These are phyloP conservation scores for Dactylellina sp. DNA, from an alignment of 2,329 filamentous ascomycete genomes.

Conservation along the genomic window DNA sequence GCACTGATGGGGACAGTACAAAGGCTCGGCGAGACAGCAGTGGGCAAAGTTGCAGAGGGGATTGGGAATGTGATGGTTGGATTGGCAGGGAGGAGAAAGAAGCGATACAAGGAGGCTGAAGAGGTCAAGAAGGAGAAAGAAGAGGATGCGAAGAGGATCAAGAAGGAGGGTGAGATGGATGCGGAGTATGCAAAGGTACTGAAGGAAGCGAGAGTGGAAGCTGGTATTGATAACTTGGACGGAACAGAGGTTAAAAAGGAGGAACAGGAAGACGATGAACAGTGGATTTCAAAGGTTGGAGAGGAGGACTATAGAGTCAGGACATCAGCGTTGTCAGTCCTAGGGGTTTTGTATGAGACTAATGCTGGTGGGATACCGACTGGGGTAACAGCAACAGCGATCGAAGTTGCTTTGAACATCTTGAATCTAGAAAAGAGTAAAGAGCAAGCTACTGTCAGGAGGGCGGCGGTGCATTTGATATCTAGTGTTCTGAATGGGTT, in stretches of 20 bases:
- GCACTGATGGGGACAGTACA: conserved; percentile 75
- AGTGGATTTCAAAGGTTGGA: conserved; percentile 55
- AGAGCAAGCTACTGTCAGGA: conserved; percentile 74
- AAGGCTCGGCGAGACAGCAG: conserved; percentile 70
- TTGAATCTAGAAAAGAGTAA: conserved; percentile 72
- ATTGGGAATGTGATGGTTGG: conserved; percentile 73
- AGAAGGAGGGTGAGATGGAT: conserved; percentile 41
- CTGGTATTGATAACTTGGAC: conserved; percentile 62
- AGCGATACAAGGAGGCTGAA: conserved; percentile 62
- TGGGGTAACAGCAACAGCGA: conserved; percentile 68
- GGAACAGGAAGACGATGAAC: conserved; percentile 62
- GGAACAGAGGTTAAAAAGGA: conserved; percentile 71
- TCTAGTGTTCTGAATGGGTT: conserved; percentile 73
- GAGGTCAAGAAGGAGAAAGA: conserved; percentile 69
- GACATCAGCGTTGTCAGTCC: conserved; percentile 75
- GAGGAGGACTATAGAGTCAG: conserved; percentile 78
- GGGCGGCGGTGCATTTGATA: conserved; percentile 74
- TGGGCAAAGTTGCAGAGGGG: conserved; percentile 68
- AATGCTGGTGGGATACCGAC: conserved; percentile 71
- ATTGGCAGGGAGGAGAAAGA: conserved; percentile 74
- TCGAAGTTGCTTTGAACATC: conserved; percentile 74
- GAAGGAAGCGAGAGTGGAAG: conserved; percentile 48
- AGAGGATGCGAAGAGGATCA: conserved; percentile 66
- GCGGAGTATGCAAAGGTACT: conserved; percentile 45
- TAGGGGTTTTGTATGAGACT: conserved; percentile 72